Evolutionary conservation across 768 basidiomycete genomes (phyloP).

Genomic region (Termitomyces sp.): DNA sequence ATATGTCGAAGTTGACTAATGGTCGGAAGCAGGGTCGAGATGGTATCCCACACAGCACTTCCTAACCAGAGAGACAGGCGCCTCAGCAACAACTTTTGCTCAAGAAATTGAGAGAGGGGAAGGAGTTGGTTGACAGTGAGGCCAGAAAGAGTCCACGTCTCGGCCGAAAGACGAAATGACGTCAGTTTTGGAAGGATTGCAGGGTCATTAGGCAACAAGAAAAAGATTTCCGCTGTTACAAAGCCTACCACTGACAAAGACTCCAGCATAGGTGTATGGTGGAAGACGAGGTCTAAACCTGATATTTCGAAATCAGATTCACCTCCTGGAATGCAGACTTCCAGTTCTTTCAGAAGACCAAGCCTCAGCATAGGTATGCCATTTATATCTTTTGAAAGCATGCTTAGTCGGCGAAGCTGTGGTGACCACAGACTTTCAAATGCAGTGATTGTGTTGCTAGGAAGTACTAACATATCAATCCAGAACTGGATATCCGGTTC

Average conservation of each 20-base stretch:
- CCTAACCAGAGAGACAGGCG: constrained; percentile 34
- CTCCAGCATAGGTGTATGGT: constrained; percentile 28
- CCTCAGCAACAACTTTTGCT: constrained; percentile 22
- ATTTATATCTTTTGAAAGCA: constrained; percentile 13
- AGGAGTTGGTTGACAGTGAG: too few species aligned
- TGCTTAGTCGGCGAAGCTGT: constrained; percentile 2
- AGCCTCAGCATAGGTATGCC: constrained; percentile 28
- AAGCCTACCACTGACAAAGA: constrained; percentile 35
- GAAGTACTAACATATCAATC: background rate
- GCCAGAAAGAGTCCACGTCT: constrained; percentile 16
- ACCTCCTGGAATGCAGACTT: constrained; percentile 28
- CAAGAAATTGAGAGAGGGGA: constrained; percentile 28
- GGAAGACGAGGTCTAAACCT: constrained; percentile 32
- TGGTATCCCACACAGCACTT: constrained; percentile 17
- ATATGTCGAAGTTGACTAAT: constrained; percentile 24
- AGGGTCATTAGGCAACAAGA: constrained; percentile 26
- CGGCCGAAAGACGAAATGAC: constrained; percentile 34
- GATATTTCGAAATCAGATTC: constrained; percentile 20
- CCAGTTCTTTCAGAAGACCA: constrained; percentile 27
- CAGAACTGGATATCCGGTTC: constrained; percentile 6
- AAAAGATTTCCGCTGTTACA: constrained; percentile 23
- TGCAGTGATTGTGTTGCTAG: background rate
- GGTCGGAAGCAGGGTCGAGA: constrained; percentile 19
- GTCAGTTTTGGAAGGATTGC: constrained; percentile 26
- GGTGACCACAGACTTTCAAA: constrained; percentile 1